Base-by-base conservation (phyloP, 495 filamentous ascomycete genomes). In the Tuber microsphaerosporum region DNA sequence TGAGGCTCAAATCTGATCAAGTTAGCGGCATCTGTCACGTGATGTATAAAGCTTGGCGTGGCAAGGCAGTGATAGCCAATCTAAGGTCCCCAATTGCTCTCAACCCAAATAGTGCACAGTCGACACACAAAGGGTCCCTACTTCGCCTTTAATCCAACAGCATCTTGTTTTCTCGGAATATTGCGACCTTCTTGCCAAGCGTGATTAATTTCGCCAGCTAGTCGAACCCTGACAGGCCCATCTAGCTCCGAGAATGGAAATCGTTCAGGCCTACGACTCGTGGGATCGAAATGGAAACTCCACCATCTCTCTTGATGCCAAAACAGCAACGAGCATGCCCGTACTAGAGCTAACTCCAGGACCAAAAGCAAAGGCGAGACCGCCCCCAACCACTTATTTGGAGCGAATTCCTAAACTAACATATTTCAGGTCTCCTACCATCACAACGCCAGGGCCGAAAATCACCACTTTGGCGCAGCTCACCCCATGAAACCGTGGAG, bases 401-500 rank as follows among this genome's bases (percentile, higher is more conserved):
- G 22, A 37, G 12, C 19, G 0, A 31, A 46, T 12, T 12, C 71
- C 43, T 17, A 31, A 42, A 9, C 34, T 42, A 41, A 71, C n/a
- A n/a, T 71, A 7, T 31, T 2, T 34, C 69, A 85, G 39, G 94
- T 99, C n/a, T 98, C 95, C 61, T 98, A 92, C 87, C 95, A 99
- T 84, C 92, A 93, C 82, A 97, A 97, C 83, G 90, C 93, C n/a
- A 89, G 92, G 71, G 95, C 97, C 83, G 95, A 99, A 85, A 90
- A 91, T 82, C 94, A 97, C 83, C 95, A 99, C 83, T 99, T 99
- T 81, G 95, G 95, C 75, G 90, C 91, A 82, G 91, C 91, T 26
- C 95, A 99, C 85, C 95, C 95, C 22, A 99, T 99, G 95, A 99
- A 99, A 82, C 95, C 95, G 75, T 98, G 94, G 94, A 92, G 95